phyloP scores from a whole-genome alignment of 2,329 filamentous ascomycete species.

The Sporothrix globosa region DNA sequence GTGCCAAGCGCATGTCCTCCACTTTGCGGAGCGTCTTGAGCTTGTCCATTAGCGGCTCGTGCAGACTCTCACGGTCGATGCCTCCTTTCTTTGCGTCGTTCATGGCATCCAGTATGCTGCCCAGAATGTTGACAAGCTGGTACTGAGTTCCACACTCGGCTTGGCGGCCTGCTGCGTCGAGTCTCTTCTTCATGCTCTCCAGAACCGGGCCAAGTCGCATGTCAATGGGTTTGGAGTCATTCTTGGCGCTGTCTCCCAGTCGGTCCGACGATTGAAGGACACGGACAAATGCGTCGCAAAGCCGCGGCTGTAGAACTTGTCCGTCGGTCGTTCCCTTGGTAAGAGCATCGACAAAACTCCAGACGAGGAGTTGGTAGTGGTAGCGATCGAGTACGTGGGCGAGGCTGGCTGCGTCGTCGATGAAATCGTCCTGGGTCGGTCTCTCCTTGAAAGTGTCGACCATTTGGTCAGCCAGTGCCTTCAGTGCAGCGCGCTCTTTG shows the following conservation, averaged over 20 bases:
- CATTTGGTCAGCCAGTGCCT: neutral
- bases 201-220: constrained; percentile 2
- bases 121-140: neutral
- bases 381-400: neutral
- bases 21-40: neutral
- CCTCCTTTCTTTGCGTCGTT: neutral
- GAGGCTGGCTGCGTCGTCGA: neutral
- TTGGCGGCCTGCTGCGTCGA: neutral
- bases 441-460: neutral
- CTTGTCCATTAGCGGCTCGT: neutral
- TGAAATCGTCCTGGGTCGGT: no score
- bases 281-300: neutral
- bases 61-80: neutral
- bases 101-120: constrained; percentile 19
- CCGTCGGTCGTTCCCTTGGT: constrained; percentile 2
- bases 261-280: constrained; percentile 7
- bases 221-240: neutral
- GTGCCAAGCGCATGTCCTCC: neutral
- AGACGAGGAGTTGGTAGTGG: neutral
- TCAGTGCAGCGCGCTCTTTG: neutral
- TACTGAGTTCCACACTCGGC: neutral
- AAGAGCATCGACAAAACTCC: neutral
- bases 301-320: neutral
- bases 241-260: neutral
- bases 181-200: neutral